Evolutionary conservation across 257 asterid genomes (phyloP).

Genomic region (Lantana camara): DNA sequence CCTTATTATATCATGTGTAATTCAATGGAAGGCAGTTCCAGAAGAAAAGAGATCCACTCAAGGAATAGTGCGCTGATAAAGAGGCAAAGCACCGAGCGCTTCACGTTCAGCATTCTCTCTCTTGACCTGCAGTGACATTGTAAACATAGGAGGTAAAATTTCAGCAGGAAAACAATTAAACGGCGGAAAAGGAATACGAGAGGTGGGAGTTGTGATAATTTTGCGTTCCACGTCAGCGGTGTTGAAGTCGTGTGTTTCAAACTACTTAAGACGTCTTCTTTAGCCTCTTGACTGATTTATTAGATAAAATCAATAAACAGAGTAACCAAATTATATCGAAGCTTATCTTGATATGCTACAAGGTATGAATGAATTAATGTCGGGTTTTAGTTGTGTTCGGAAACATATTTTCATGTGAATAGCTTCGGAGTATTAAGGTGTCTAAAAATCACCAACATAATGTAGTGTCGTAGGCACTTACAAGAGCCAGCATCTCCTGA

Average conservation of each 20-base stretch:
- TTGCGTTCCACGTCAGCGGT: not conserved
- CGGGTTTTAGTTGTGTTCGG: not conserved
- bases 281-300: slow-evolving; percentile 7
- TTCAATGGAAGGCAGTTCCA: slow-evolving; percentile 15
- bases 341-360: not conserved
- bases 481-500: slow-evolving; percentile 85
- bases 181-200: not conserved
- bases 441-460: not conserved
- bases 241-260: not conserved
- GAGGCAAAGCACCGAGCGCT: slow-evolving; percentile 95
- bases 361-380: slow-evolving; percentile 1
- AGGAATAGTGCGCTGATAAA: slow-evolving; percentile 88
- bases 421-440: not conserved
- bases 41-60: slow-evolving; percentile 33
- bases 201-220: not conserved
- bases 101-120: slow-evolving; percentile 90
- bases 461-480: slow-evolving; percentile 43
- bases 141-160: not conserved
- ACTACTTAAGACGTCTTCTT: not conserved
- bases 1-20: slow-evolving; percentile 25
- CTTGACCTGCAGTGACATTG: slow-evolving; percentile 61
- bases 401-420: not conserved
- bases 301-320: not conserved
- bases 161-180: not conserved
- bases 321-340: slow-evolving; percentile 3